Conservation (phyloP, 2,329 filamentous ascomycete species). For the Amphichorda felina region DNA sequence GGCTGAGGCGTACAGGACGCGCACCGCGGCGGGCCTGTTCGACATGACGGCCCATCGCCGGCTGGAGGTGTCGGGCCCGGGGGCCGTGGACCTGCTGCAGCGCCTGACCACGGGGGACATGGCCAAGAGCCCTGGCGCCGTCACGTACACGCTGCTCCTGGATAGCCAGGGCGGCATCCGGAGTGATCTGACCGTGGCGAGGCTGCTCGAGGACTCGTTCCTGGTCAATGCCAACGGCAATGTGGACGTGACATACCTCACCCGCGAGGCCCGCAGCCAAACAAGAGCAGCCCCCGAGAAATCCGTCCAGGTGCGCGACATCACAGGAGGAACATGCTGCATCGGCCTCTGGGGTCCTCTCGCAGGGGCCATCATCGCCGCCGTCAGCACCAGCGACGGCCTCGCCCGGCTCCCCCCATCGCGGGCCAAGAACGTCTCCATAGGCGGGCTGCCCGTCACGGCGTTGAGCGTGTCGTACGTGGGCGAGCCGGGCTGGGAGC, state of each 20-base stretch:
- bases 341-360: slow-evolving; percentile 52
- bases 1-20: slow-evolving; percentile 53
- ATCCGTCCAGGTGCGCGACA: slow-evolving; percentile 41
- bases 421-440: slow-evolving; percentile 30
- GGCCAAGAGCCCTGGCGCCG: slow-evolving; percentile 29
- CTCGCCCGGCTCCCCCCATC: slow-evolving; percentile 37
- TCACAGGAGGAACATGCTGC: slow-evolving; percentile 47
- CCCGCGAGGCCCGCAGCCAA: slow-evolving; percentile 38
- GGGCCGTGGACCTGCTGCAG: slow-evolving; percentile 41
- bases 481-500: slow-evolving; percentile 51
- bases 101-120: slow-evolving; percentile 38
- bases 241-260: slow-evolving; percentile 40
- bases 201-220: slow-evolving; percentile 34
- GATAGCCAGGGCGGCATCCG: slow-evolving; percentile 39
- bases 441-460: slow-evolving; percentile 44
- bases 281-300: slow-evolving; percentile 22
- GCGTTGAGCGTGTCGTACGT: slow-evolving; percentile 46
- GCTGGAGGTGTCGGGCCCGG: slow-evolving; percentile 45
- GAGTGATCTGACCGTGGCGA: slow-evolving; percentile 44
- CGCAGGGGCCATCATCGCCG: slow-evolving; percentile 35
- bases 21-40: slow-evolving; percentile 49
- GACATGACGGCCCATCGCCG: slow-evolving; percentile 50
- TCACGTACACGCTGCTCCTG: slow-evolving; percentile 45
- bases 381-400: slow-evolving; percentile 28
- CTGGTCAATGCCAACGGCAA: slow-evolving; percentile 46